Percentiles rank a stretch among this genome's conserved stretches.
These are phyloP conservation scores for Ogataea naganishii DNA, from an alignment of 805 yeast species.

Conservation along the genomic window DNA sequence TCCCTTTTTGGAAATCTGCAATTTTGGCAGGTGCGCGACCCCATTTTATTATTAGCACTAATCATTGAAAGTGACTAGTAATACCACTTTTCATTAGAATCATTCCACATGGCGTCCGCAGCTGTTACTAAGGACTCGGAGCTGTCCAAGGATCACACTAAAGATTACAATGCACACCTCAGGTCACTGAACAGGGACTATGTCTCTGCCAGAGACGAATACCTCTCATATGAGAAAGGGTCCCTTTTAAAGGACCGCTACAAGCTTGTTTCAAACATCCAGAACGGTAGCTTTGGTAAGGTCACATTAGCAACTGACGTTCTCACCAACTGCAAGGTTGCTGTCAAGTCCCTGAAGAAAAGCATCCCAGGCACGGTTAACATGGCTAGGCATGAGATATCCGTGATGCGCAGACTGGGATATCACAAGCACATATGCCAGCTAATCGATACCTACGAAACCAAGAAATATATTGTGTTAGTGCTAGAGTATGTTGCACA, in stretches of 20 bases:
- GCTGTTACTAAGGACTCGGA: too few relatives aligned
- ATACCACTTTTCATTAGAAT: too few relatives aligned
- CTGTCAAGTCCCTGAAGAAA: conserved; percentile 46
- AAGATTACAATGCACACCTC: too few relatives aligned
- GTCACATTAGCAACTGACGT: conserved; percentile 45
- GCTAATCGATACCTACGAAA: conserved; percentile 48
- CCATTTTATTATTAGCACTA: too few relatives aligned
- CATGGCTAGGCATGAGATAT: conserved; percentile 49
- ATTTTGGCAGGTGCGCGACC: too few relatives aligned
- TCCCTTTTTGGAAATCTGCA: too few relatives aligned
- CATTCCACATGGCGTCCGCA: too few relatives aligned
- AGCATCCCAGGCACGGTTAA: conserved; percentile 29
- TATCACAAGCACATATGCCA: conserved; percentile 48
- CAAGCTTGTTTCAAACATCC: conserved; percentile 33
- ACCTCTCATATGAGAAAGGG: conserved; percentile 31
- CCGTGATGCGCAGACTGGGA: conserved; percentile 32
- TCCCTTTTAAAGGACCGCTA: conserved; percentile 30
- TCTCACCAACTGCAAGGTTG: conserved; percentile 27
- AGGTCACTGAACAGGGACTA: conserved; percentile 13
- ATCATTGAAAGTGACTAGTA: too few relatives aligned
- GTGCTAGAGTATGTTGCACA: conserved; percentile 59
- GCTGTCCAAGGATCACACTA: too few relatives aligned
- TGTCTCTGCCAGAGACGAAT: conserved; percentile 26
- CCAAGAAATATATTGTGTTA: conserved; percentile 40
- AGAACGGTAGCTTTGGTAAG: conserved; percentile 54